Percentiles rank a stretch among this genome's conserved stretches.
These are phyloP conservation scores for Bimuria novae-zelandiae DNA, from an alignment of 2,329 filamentous ascomycete genomes.

Conservation along the genomic window DNA sequence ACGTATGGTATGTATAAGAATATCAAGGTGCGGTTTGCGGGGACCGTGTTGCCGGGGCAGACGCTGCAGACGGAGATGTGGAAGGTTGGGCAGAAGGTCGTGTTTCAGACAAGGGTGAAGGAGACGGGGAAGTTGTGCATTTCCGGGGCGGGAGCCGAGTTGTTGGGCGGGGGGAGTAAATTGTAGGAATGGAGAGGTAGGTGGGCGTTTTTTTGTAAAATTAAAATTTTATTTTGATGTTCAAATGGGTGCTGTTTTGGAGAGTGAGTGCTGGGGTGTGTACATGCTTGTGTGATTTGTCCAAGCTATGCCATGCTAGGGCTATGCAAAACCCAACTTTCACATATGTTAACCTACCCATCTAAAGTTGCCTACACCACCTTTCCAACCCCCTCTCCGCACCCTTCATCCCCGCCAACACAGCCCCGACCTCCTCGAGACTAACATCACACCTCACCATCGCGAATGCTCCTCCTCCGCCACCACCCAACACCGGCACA, in stretches of 20 bases:
- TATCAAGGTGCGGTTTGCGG: slow-evolving; percentile 90
- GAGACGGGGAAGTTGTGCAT: slow-evolving; percentile 93
- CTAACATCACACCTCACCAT: slow-evolving; percentile 74
- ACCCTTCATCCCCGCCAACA: slow-evolving; percentile 49
- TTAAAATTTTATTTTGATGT: too few relatives aligned
- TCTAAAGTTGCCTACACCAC: slow-evolving; percentile 75
- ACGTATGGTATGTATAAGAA: slow-evolving; percentile 84
- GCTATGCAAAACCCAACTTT: too few relatives aligned
- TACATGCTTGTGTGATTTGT: too few relatives aligned
- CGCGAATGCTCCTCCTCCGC: slow-evolving; percentile 32
- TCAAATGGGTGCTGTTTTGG: too few relatives aligned
- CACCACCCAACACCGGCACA: slow-evolving; percentile 57
- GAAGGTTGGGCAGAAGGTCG: slow-evolving; percentile 77
- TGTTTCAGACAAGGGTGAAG: slow-evolving; percentile 87
- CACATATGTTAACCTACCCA: too few relatives aligned
- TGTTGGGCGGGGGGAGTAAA: slow-evolving; percentile 57
- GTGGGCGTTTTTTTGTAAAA: neutral
- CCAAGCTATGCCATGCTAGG: too few relatives aligned
- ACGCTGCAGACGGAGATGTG: slow-evolving; percentile 93
- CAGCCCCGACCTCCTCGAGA: slow-evolving; percentile 75
- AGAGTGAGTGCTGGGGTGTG: too few relatives aligned
- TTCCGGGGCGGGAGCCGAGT: slow-evolving; percentile 77
- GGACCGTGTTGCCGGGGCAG: slow-evolving; percentile 83
- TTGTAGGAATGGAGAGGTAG: too few relatives aligned
- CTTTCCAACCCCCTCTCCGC: slow-evolving; percentile 62